Percentiles rank a stretch among this genome's conserved stretches.
These are phyloP conservation scores for Ceratocystis ficicola DNA, from an alignment of 2,329 filamentous ascomycete species.

Conservation along the genomic window DNA sequence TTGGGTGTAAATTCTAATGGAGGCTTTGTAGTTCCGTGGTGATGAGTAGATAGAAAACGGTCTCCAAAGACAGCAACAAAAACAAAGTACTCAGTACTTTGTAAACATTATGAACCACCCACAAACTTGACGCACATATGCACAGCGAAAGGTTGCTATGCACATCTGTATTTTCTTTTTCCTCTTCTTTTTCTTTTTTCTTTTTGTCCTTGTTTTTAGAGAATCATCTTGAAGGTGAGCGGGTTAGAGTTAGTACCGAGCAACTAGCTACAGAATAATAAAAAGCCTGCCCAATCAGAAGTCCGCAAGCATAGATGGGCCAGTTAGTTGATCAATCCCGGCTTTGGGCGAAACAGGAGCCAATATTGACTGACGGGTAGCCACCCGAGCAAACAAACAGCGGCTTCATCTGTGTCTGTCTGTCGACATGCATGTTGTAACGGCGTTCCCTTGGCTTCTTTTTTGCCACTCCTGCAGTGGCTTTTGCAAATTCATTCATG, in stretches of 20 bases:
- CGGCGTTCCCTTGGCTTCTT: conserved; percentile 8
- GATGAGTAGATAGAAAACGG: neutral
- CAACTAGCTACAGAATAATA: neutral
- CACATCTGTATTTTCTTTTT: neutral
- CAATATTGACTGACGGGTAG: conserved; percentile 3
- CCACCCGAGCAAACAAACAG: conserved; percentile 9
- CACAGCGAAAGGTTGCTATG: neutral
- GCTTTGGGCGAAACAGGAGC: conserved; percentile 5
- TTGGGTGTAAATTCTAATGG: neutral
- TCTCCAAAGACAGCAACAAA: neutral
- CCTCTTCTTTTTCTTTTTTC: neutral
- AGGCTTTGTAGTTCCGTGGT: neutral
- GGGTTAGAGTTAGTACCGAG: neutral
- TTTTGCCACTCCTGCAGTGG: conserved; percentile 3
- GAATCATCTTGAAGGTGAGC: neutral
- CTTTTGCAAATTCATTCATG: neutral
- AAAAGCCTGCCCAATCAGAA: neutral
- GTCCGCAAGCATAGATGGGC: neutral
- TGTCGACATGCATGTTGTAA: conserved; percentile 5
- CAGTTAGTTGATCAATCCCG: neutral
- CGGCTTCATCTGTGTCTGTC: neutral
- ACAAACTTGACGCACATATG: neutral
- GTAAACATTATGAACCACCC: neutral
- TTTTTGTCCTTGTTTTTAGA: neutral
- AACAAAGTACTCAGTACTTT: neutral